Evolutionary conservation across 2,329 filamentous ascomycete species (phyloP).

Genomic region (Mycosphaerella arachidis): DNA sequence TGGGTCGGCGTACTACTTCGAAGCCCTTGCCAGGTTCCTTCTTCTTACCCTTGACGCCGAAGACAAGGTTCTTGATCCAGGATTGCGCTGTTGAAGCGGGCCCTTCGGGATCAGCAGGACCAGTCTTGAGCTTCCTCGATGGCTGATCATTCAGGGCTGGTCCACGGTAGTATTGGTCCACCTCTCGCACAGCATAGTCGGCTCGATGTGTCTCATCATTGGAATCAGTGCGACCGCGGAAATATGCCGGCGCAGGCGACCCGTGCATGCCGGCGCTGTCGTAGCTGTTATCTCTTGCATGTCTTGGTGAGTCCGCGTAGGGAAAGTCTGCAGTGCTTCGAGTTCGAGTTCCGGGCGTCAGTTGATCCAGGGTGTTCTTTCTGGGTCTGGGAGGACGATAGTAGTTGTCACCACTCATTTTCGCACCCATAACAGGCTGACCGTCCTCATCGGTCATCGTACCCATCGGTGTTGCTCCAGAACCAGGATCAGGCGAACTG

Average conservation of each 20-base stretch:
- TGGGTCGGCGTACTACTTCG: constrained; percentile 85
- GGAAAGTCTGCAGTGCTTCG: constrained; percentile 34
- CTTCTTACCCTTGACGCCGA: constrained; percentile 58
- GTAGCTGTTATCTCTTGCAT: constrained; percentile 26
- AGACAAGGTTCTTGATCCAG: constrained; percentile 69
- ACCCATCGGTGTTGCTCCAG: constrained; percentile 4
- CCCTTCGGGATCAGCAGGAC: constrained; percentile 88
- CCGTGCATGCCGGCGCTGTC: constrained; percentile 39
- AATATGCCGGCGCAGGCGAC: constrained; percentile 51
- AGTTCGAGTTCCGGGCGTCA: constrained; percentile 40
- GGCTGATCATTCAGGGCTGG: constrained; percentile 77
- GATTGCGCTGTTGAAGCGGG: constrained; percentile 83
- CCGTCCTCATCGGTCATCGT: constrained; percentile 7
- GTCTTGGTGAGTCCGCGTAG: constrained; percentile 41
- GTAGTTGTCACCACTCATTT: constrained; percentile 58
- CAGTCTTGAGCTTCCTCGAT: constrained; percentile 82
- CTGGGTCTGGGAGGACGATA: constrained; percentile 78
- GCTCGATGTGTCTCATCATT: constrained; percentile 50
- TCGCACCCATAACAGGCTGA: constrained; percentile 9
- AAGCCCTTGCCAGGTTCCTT: constrained; percentile 93
- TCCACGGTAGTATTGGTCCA: constrained; percentile 95
- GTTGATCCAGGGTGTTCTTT: constrained; percentile 59
- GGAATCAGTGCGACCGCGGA: constrained; percentile 51
- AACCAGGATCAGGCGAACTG: constrained; percentile 35
- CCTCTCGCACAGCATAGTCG: constrained; percentile 90